Conservation (phyloP, 352 stramenopile genomes). For the Phytophthora fragariae region DNA sequence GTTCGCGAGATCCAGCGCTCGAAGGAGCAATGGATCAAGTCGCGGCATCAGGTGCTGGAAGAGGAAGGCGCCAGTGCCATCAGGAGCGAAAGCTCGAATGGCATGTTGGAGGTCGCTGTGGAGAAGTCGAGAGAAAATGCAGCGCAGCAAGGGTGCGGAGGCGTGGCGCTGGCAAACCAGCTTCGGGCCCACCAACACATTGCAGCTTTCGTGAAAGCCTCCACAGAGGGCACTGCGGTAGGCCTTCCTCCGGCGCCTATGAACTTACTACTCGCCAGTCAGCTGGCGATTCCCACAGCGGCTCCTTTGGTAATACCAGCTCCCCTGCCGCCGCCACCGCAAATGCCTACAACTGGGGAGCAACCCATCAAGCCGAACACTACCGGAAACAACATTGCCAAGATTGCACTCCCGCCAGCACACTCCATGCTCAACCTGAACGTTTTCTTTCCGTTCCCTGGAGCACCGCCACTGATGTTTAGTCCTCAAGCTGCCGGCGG, state of each 20-base stretch:
- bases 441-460: slow-evolving; percentile 51
- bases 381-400: slow-evolving; percentile 23
- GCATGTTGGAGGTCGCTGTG: slow-evolving; percentile 45
- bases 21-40: slow-evolving; percentile 70
- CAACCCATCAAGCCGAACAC: slow-evolving; percentile 33
- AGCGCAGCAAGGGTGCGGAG: slow-evolving; percentile 27
- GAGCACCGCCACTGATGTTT: slow-evolving; percentile 41
- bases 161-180: slow-evolving; percentile 40
- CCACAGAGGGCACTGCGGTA: slow-evolving; percentile 15
- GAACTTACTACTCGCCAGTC: slow-evolving; percentile 30
- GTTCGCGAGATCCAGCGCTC: slow-evolving; percentile 60
- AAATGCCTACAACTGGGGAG: neutral
- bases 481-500: slow-evolving; percentile 26
- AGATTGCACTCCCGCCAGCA: slow-evolving; percentile 54
- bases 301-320: slow-evolving; percentile 21
- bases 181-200: slow-evolving; percentile 43
- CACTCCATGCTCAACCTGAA: slow-evolving; percentile 44
- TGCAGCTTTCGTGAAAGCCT: slow-evolving; percentile 34
- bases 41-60: slow-evolving; percentile 60
- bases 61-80: slow-evolving; percentile 68
- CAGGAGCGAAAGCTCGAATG: slow-evolving; percentile 45
- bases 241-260: slow-evolving; percentile 15
- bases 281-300: slow-evolving; percentile 25
- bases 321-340: slow-evolving; percentile 9
- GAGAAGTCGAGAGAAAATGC: slow-evolving; percentile 18